Evolutionary conservation across 2,329 filamentous ascomycete genomes (phyloP).

Genomic region (Clarireedia homoeocarpa): DNA sequence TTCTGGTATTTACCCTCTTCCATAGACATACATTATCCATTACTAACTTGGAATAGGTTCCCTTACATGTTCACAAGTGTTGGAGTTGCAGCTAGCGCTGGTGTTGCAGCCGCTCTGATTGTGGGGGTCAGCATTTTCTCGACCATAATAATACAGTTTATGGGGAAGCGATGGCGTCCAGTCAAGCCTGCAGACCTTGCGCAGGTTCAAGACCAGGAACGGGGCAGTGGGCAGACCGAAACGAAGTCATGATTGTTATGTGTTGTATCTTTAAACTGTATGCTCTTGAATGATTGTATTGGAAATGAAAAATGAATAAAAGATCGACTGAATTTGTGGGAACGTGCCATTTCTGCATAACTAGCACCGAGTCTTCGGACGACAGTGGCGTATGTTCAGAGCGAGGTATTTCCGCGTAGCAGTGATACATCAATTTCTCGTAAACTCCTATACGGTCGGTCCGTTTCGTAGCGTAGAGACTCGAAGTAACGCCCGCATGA

Average conservation of each 20-base stretch:
- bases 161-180: slow-evolving; percentile 11
- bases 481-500: too few species aligned
- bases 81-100: slow-evolving; percentile 30
- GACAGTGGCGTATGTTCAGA: too few species aligned
- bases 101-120: slow-evolving; percentile 32
- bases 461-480: too few species aligned
- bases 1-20: slow-evolving; percentile 1
- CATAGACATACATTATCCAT: not conserved
- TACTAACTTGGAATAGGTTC: slow-evolving; percentile 23
- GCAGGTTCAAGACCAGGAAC: not conserved
- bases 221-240: not conserved
- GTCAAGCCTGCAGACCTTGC: not conserved
- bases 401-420: too few species aligned
- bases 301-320: not conserved
- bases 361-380: too few species aligned
- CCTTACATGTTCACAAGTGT: slow-evolving; percentile 33
- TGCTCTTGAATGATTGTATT: not conserved
- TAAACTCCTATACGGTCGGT: too few species aligned
- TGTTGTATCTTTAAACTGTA: not conserved
- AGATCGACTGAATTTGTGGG: not conserved
- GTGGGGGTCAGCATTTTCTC: slow-evolving; percentile 29
- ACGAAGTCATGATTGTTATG: not conserved
- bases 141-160: slow-evolving; percentile 27
- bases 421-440: too few species aligned
- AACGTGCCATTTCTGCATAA: too few species aligned